These are phyloP conservation scores for Boeremia lycopersici DNA, from an alignment of 2,329 filamentous ascomycete genomes.

Conservation along the genomic window DNA sequence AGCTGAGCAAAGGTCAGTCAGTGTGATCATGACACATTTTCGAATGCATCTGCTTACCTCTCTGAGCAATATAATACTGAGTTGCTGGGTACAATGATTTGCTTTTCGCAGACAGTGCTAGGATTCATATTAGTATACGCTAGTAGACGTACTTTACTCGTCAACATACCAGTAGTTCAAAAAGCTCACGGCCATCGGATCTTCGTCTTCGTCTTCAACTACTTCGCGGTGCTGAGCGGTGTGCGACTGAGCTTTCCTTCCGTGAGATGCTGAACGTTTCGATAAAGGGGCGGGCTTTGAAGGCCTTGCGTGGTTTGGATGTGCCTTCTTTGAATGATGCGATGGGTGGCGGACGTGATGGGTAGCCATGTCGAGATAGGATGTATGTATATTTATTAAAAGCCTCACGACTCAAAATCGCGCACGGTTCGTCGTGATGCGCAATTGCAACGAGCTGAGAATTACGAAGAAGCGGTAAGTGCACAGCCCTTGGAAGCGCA, in stretches of 20 bases:
- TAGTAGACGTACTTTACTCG: background rate
- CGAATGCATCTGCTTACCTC: slow-evolving; percentile 54
- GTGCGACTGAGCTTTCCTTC: slow-evolving; percentile 37
- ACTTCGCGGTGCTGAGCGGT: slow-evolving; percentile 30
- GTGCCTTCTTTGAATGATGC: slow-evolving; percentile 44
- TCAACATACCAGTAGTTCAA: slow-evolving; percentile 58
- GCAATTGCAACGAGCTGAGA: slow-evolving; percentile 34
- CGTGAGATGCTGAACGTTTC: slow-evolving; percentile 43
- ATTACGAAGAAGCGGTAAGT: slow-evolving; percentile 45
- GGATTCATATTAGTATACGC: slow-evolving; percentile 11
- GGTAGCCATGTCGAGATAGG: slow-evolving; percentile 40
- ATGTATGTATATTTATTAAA: slow-evolving; percentile 46
- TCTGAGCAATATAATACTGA: slow-evolving; percentile 69
- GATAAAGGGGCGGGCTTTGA: slow-evolving; percentile 40
- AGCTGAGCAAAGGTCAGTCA: slow-evolving; percentile 44
- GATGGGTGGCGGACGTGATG: slow-evolving; percentile 44
- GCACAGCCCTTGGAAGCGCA: slow-evolving; percentile 41
- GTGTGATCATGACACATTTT: background rate
- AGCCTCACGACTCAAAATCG: slow-evolving; percentile 34
- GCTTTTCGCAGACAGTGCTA: slow-evolving; percentile 69
- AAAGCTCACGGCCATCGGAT: slow-evolving; percentile 59
- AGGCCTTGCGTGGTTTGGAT: slow-evolving; percentile 43
- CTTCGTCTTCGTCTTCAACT: slow-evolving; percentile 51
- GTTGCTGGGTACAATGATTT: slow-evolving; percentile 66
- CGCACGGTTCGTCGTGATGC: slow-evolving; percentile 40